A percentile compares a stretch with the other conserved stretches of the same genome.
phyloP scores from a whole-genome alignment of 345 rosid species.

The Arabidopsis thaliana region DNA sequence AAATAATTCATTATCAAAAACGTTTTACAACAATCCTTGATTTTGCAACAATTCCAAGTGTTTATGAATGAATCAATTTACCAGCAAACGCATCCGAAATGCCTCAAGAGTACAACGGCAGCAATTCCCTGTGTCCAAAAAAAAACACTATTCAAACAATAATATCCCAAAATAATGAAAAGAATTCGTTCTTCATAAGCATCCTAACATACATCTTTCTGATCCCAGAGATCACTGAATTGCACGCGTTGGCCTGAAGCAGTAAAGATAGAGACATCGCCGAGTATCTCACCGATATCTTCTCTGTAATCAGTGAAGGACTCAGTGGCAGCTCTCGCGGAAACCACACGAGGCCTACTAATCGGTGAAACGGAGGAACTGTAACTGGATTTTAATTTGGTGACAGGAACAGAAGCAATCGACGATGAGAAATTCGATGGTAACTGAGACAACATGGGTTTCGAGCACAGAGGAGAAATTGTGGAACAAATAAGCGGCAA shows the following conservation, averaged over 20 bases:
- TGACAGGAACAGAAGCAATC: slow-evolving; percentile 19
- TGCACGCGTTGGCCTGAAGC: slow-evolving; percentile 65
- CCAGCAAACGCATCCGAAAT: slow-evolving; percentile 94
- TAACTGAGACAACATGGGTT: slow-evolving; percentile 15
- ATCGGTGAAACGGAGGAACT: neutral
- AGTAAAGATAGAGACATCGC: slow-evolving; percentile 66
- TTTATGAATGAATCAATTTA: slow-evolving; percentile 28
- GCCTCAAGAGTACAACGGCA: slow-evolving; percentile 85
- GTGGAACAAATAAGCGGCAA: slow-evolving; percentile 30
- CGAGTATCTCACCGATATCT: slow-evolving; percentile 56
- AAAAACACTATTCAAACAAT: slow-evolving; percentile 3
- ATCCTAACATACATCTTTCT: slow-evolving; percentile 58
- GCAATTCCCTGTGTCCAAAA: slow-evolving; percentile 61
- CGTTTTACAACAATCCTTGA: neutral
- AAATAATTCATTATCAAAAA: neutral
- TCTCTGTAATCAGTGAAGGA: slow-evolving; percentile 31
- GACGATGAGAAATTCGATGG: neutral
- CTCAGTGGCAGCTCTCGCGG: slow-evolving; percentile 49
- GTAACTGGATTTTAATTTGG: slow-evolving; percentile 1
- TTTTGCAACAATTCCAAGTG: neutral
- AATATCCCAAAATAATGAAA: neutral
- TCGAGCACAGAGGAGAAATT: slow-evolving; percentile 15
- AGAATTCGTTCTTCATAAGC: neutral
- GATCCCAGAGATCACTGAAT: slow-evolving; percentile 89
- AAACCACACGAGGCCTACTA: slow-evolving; percentile 24